These are phyloP conservation scores for Avicennia marina DNA, from an alignment of 257 asterid species.

Conservation along the genomic window DNA sequence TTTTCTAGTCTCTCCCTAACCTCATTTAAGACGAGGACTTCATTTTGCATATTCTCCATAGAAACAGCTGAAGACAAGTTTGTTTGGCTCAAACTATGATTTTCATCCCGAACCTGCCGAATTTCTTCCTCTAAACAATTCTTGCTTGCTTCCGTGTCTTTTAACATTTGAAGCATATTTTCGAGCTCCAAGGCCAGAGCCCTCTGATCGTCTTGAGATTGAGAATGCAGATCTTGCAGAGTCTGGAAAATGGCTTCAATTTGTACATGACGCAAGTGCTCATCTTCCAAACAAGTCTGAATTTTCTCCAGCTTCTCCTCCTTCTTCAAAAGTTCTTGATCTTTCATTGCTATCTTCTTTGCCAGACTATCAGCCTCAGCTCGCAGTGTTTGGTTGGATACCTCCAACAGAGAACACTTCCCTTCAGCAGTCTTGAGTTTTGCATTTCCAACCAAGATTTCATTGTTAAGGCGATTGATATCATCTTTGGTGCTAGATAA, in stretches of 20 bases:
- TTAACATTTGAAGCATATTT: constrained; percentile 49
- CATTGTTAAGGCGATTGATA: constrained; percentile 51
- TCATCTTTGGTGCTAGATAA: constrained; percentile 49
- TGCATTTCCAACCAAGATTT: constrained; percentile 37
- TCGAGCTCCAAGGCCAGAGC: constrained; percentile 61
- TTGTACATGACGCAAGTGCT: constrained; percentile 40
- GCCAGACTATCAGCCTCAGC: constrained; percentile 68
- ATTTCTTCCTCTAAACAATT: constrained; percentile 60
- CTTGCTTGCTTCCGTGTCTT: constrained; percentile 54
- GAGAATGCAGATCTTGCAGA: constrained; percentile 53
- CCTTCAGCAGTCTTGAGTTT: constrained; percentile 64
- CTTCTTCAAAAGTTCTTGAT: constrained; percentile 63
- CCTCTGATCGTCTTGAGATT: constrained; percentile 66
- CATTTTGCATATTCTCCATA: constrained; percentile 60
- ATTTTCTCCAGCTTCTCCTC: constrained; percentile 72
- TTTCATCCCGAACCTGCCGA: constrained; percentile 51
- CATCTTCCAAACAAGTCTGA: constrained; percentile 50
- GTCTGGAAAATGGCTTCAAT: constrained; percentile 59
- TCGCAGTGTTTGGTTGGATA: constrained; percentile 45
- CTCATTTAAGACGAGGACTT: constrained; percentile 53
- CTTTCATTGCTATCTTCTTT: constrained; percentile 63
- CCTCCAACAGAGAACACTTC: constrained; percentile 38
- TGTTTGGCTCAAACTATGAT: constrained; percentile 37
- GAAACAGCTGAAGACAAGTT: constrained; percentile 47
- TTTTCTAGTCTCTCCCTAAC: constrained; percentile 69